Base-by-base conservation (phyloP, 805 yeast genomes). In the Brettanomyces bruxellensis region DNA sequence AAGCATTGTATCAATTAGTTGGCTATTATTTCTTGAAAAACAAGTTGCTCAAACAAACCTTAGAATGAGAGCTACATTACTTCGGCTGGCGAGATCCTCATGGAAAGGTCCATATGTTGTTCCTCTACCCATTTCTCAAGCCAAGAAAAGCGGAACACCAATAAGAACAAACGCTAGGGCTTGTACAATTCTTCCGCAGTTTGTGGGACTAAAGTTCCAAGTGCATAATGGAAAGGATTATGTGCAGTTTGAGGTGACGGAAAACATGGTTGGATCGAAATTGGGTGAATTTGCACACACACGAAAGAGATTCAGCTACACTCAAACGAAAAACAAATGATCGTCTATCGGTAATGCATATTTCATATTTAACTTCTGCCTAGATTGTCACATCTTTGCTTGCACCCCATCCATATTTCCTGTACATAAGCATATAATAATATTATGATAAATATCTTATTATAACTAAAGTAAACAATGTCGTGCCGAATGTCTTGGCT, bases 161-260 rank as follows among this genome's bases (percentile, higher is more conserved):
- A 86, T 93, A 50, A 76, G 96, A 68, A 93, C 99, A n/a, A 87
- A 89, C 57, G 96, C 97, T 39, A 78, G 99, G 63, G 71, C 91
- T 34, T 93, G 98, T 61, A 93, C 98, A 18, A 86, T 93, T 46
- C 70, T 93, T 43, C 99, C 99, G 22, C 95, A 88, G 62, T 91
- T 93, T 67, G 96, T 93, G 34, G 99, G 99, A 4, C 71, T 93
- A 47, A 84, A 81, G 56, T 93, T 93, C 65, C 95, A 93, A 66
- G 86, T 93, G 34, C 99, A 93, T 68, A 93, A 93, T 66, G 99
- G 99, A 28, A 86, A 84, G 61, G 95, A 88, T 55, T 93, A 90
- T 61, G 95, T 89, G 37, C 87, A 88, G 44, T 75, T 93, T 45
- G 87, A 83, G 53, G 77, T 93, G 28, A 78, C 84, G 7, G 97